Percentiles rank a stretch among this genome's conserved stretches.
phyloP scores from a whole-genome alignment of 23 red algal genomes.

The Gracilaria gracilis region DNA sequence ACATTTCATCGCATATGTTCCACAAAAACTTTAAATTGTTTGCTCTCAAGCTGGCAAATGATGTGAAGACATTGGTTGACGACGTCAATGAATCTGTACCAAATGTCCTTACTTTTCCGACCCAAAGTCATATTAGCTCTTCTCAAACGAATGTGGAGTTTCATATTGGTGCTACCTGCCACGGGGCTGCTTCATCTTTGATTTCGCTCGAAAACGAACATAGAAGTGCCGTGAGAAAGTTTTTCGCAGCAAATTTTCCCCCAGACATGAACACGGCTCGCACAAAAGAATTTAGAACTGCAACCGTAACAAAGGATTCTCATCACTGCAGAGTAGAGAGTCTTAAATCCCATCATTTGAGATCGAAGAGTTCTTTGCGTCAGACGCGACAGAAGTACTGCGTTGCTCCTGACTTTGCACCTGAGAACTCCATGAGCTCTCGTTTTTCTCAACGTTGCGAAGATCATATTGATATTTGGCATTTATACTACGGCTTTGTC shows the following conservation, averaged over 20 bases:
- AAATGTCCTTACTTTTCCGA: background rate
- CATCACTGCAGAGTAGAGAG: background rate
- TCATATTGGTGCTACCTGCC: background rate
- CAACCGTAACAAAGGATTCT: background rate
- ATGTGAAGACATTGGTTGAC: background rate
- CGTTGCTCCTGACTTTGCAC: background rate
- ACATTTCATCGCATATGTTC: background rate
- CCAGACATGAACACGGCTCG: background rate
- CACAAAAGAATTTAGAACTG: background rate
- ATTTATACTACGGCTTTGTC: background rate
- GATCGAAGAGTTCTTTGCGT: background rate
- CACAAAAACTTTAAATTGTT: slow-evolving; percentile 29
- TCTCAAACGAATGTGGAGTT: background rate
- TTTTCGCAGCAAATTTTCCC: background rate
- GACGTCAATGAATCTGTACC: background rate
- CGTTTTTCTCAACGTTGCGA: background rate
- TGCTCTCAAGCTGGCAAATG: slow-evolving; percentile 26
- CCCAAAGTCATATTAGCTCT: background rate
- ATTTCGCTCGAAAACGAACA: background rate
- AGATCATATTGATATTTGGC: background rate
- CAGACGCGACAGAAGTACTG: background rate
- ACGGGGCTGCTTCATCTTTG: background rate
- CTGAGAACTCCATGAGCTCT: background rate
- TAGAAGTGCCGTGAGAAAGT: background rate
- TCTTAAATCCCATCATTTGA: background rate